A percentile compares a stretch with the other conserved stretches of the same genome.
phyloP scores from a whole-genome alignment of 495 filamentous ascomycete species.

The Aspergillus bertholletiae region DNA sequence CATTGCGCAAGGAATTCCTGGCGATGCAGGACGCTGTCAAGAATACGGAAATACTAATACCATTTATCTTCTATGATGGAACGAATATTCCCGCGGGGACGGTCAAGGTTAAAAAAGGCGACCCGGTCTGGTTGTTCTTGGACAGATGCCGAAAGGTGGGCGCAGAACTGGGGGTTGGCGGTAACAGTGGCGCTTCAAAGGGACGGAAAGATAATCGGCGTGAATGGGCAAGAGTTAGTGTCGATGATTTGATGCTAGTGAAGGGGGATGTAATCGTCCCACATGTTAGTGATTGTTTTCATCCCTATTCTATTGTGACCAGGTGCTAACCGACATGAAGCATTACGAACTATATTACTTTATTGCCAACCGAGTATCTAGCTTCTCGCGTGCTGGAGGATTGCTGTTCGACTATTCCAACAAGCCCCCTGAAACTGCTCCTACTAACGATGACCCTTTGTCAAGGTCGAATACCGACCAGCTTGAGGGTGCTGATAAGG shows the following conservation, averaged over 20 bases:
- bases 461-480: constrained; percentile 40
- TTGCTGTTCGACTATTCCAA: constrained; percentile 76
- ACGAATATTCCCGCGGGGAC: constrained; percentile 84
- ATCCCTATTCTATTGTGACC: background rate
- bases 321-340: constrained; percentile 42
- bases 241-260: constrained; percentile 96
- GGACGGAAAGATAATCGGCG: constrained; percentile 58
- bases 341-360: constrained; percentile 98
- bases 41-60: constrained; percentile 82
- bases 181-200: constrained; percentile 50
- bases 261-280: constrained; percentile 90
- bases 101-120: constrained; percentile 87
- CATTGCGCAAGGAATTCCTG: constrained; percentile 80
- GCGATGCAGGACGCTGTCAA: constrained; percentile 82
- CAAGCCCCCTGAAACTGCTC: constrained; percentile 38
- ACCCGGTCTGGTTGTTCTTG: constrained; percentile 84
- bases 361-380: constrained; percentile 82
- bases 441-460: constrained; percentile 44
- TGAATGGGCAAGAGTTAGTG: constrained; percentile 89
- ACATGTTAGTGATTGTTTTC: constrained; percentile 61
- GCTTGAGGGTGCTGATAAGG: constrained; percentile 77
- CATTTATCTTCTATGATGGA: constrained; percentile 98
- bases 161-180: constrained; percentile 72
- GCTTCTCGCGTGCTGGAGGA: constrained; percentile 48
- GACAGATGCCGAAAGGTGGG: constrained; percentile 88